Conservation (phyloP, 2,329 filamentous ascomycete genomes). For the Xylariaceae sp. region DNA sequence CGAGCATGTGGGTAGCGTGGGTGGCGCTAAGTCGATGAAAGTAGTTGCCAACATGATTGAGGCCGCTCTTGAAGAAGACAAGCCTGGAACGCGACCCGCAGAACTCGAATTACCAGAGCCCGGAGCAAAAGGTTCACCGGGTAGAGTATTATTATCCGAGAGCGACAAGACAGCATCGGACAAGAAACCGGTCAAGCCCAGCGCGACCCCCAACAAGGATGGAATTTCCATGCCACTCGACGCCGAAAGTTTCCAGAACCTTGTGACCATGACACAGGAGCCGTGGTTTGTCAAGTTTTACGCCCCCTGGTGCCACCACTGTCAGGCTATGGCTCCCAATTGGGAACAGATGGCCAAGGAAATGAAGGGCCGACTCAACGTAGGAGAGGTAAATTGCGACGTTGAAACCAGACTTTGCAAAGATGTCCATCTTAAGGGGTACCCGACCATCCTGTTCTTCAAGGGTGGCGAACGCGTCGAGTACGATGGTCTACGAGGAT, state of each 20-base stretch:
- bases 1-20: constrained; percentile 55
- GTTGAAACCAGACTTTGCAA: constrained; percentile 83
- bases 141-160: constrained; percentile 25
- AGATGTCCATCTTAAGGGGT: constrained; percentile 72
- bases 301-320: constrained; percentile 94
- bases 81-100: constrained; percentile 72
- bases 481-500: constrained; percentile 83
- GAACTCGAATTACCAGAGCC: constrained; percentile 64
- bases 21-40: constrained; percentile 63
- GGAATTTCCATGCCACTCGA: constrained; percentile 72
- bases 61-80: constrained; percentile 66
- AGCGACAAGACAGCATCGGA: constrained; percentile 20
- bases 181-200: constrained; percentile 46
- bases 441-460: constrained; percentile 90
- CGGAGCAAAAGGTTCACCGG: constrained; percentile 51
- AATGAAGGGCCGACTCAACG: constrained; percentile 82
- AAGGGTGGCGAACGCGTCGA: constrained; percentile 86
- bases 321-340: constrained; percentile 82
- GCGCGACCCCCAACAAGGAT: constrained; percentile 62
- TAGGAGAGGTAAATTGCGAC: constrained; percentile 96
- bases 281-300: constrained; percentile 99
- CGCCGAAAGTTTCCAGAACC: constrained; percentile 77
- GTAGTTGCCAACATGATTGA: constrained; percentile 68
- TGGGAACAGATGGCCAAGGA: constrained; percentile 88
- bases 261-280: constrained; percentile 81